Percentiles rank a stretch among this genome's conserved stretches.
phyloP scores from a whole-genome alignment of 352 stramenopile species.

The Phytopythium boreale region DNA sequence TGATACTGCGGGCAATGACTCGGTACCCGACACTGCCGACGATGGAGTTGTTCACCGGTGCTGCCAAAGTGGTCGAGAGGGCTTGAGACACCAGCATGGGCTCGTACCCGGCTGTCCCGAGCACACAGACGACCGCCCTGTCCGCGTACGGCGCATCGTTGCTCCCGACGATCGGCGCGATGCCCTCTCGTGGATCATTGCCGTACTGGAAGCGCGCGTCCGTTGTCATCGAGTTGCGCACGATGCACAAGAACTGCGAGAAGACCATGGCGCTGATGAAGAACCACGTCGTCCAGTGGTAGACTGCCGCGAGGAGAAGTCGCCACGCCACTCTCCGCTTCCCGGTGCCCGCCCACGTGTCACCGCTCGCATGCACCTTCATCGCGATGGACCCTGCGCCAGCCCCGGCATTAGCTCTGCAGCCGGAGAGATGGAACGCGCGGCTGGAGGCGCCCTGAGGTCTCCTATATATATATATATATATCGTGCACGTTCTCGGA shows the following conservation, averaged over 20 bases:
- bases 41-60: not conserved
- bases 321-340: not conserved
- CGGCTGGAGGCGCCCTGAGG: too few species aligned
- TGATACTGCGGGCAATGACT: constrained; percentile 9
- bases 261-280: constrained; percentile 23
- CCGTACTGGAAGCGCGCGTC: constrained; percentile 10
- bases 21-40: constrained; percentile 22
- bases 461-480: too few species aligned
- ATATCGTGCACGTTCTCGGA: too few species aligned
- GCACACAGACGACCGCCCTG: constrained; percentile 31
- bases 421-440: too few species aligned
- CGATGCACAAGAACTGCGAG: constrained; percentile 25
- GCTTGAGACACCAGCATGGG: constrained; percentile 28
- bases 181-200: constrained; percentile 1
- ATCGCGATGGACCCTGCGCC: too few species aligned
- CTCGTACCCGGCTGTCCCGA: constrained; percentile 18
- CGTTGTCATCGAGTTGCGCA: constrained; percentile 13
- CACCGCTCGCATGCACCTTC: not conserved
- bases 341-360: not conserved
- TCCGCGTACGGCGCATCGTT: constrained; percentile 53
- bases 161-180: constrained; percentile 17
- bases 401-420: too few species aligned
- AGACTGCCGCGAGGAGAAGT: constrained; percentile 1
- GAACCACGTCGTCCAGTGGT: constrained; percentile 27
- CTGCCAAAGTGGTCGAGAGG: not conserved